These are phyloP conservation scores for Pisolithus orientalis DNA, from an alignment of 768 basidiomycete genomes.

Conservation along the genomic window DNA sequence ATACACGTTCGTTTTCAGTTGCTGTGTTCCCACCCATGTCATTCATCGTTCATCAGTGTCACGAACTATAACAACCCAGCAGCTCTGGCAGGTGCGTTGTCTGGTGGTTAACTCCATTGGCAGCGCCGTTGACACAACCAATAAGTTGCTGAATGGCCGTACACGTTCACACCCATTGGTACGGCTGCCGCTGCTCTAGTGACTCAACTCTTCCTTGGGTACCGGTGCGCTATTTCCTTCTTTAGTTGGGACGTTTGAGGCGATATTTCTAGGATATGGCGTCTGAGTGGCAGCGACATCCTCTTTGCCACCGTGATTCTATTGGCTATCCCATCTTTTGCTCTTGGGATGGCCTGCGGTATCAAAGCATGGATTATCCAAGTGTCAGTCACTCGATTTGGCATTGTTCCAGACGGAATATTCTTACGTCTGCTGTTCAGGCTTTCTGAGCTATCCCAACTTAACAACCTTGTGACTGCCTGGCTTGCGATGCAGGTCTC, in stretches of 20 bases:
- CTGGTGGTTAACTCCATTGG: not conserved
- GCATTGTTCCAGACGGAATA: not conserved
- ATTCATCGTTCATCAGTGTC: constrained; percentile 3
- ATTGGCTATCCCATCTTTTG: constrained; percentile 33
- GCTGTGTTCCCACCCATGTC: not conserved
- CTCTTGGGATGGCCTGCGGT: constrained; percentile 39
- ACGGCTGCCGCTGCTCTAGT: constrained; percentile 42
- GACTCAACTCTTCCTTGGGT: constrained; percentile 44
- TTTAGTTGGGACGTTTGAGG: not conserved
- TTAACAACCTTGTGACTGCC: constrained; percentile 38
- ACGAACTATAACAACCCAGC: constrained; percentile 10
- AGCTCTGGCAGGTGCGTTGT: constrained; percentile 3
- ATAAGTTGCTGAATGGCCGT: constrained; percentile 41
- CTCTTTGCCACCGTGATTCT: constrained; percentile 32
- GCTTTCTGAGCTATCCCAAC: constrained; percentile 33
- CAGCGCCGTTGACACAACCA: not conserved
- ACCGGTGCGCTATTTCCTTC: constrained; percentile 29
- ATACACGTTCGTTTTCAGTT: constrained; percentile 8
- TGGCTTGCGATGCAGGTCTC: constrained; percentile 43
- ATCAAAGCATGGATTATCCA: constrained; percentile 37
- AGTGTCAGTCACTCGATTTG: constrained; percentile 26
- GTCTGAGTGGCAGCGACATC: constrained; percentile 7
- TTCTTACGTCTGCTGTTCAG: constrained; percentile 16
- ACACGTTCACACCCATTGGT: constrained; percentile 43
- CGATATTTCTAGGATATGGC: constrained; percentile 8